These are phyloP conservation scores for Crataegus laevigata DNA, from an alignment of 306 rosid species.

Conservation along the genomic window DNA sequence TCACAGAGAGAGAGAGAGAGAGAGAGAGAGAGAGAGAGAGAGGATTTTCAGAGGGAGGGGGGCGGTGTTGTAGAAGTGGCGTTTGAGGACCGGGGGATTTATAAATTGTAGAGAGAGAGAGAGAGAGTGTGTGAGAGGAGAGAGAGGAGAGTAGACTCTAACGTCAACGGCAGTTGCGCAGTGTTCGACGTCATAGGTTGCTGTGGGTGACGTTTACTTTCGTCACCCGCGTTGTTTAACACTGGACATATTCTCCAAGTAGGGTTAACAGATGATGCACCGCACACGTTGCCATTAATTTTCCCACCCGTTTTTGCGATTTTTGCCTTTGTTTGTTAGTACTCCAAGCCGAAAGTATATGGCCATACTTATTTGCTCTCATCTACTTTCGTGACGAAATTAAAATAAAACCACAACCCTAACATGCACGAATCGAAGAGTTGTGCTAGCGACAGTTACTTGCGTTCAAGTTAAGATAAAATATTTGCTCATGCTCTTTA, in stretches of 20 bases:
- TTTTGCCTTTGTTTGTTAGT: not conserved
- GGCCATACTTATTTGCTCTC: not conserved
- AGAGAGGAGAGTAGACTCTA: constrained; percentile 20
- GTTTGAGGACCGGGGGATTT: not conserved
- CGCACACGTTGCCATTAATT: not conserved
- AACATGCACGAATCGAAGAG: not conserved
- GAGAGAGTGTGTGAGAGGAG: not conserved
- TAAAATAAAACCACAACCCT: not conserved
- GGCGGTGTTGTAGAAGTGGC: not conserved
- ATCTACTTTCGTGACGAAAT: not conserved
- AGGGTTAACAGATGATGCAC: not conserved
- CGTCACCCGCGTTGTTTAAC: constrained; percentile 28
- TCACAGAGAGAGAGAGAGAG: not conserved
- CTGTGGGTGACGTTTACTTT: constrained; percentile 36
- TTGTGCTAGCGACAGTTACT: not conserved
- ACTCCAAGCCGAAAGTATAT: not conserved
- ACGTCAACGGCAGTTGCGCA: constrained; percentile 70
- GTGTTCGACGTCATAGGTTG: constrained; percentile 36
- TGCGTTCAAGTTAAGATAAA: no score
- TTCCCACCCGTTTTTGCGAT: not conserved
- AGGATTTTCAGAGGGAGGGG: not conserved
- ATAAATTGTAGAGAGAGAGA: constrained; percentile 1
- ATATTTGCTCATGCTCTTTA: no score
- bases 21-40: constrained; percentile 1
- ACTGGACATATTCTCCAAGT: constrained; percentile 25